Percentiles rank a stretch among this genome's conserved stretches.
Evolutionary conservation across 2,329 filamentous ascomycete genomes (phyloP).

Genomic region (Pseudogymnoascus sp.): DNA sequence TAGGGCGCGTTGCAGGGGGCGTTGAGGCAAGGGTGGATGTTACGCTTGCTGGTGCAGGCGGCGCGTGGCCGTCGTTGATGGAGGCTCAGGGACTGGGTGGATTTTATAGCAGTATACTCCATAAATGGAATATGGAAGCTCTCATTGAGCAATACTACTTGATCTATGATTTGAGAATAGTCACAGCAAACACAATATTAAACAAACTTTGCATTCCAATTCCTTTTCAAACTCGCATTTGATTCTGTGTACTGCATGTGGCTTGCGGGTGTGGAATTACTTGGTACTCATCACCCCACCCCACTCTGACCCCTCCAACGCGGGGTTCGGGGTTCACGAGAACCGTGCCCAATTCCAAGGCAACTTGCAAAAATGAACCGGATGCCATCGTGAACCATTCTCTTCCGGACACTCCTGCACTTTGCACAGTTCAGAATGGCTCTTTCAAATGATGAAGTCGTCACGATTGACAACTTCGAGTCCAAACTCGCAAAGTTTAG

Average conservation of each 20-base stretch:
- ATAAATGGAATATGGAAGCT: not conserved
- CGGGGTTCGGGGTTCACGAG: not conserved
- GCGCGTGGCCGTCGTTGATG: slow-evolving; percentile 19
- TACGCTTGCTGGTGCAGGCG: slow-evolving; percentile 10
- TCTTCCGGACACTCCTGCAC: not conserved
- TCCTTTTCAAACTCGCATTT: not conserved
- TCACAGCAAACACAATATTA: not conserved
- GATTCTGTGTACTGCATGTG: not conserved
- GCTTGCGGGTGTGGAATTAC: not conserved
- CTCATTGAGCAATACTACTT: not conserved
- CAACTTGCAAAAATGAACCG: not conserved
- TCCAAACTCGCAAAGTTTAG: slow-evolving; percentile 22
- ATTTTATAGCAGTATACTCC: not conserved
- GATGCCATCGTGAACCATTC: not conserved
- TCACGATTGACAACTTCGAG: slow-evolving; percentile 27
- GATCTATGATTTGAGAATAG: not conserved
- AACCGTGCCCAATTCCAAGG: not conserved
- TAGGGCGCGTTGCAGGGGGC: not conserved
- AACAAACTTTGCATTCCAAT: not conserved
- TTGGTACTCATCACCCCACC: not conserved
- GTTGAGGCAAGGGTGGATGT: not conserved
- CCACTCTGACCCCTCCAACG: not conserved
- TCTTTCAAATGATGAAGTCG: slow-evolving; percentile 18
- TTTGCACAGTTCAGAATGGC: slow-evolving; percentile 14
- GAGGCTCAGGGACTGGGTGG: slow-evolving; percentile 12